Evolutionary conservation across 2,329 filamentous ascomycete species (phyloP).

Genomic region (Cryphonectria carpinicola): DNA sequence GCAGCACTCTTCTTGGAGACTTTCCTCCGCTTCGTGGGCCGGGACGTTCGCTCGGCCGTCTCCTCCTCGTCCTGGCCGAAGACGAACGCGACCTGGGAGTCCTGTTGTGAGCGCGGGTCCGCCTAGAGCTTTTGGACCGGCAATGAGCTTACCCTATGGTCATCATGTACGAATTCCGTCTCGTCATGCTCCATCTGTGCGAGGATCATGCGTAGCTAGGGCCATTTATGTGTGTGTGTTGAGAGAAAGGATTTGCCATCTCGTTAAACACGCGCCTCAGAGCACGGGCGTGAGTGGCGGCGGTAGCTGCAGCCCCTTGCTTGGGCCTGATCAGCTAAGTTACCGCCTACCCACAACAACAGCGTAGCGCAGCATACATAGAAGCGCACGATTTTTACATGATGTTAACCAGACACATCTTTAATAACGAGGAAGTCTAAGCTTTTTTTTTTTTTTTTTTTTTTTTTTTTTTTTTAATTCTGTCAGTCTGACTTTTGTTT

Average conservation of each 20-base stretch:
- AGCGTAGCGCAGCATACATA: background rate
- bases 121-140: background rate
- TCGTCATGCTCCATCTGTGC: conserved; percentile 21
- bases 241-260: background rate
- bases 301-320: background rate
- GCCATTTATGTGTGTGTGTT: background rate
- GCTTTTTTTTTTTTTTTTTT: too few relatives aligned
- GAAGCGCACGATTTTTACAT: background rate
- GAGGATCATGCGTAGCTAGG: background rate
- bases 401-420: background rate
- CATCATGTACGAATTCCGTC: conserved; percentile 43
- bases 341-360: background rate
- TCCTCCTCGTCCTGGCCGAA: conserved; percentile 57
- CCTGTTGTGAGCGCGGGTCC: conserved; percentile 13
- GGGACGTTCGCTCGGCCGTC: conserved; percentile 37
- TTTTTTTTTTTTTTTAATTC: too few relatives aligned
- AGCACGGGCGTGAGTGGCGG: background rate
- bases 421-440: background rate
- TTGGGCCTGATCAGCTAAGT: background rate
- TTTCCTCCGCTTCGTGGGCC: conserved; percentile 62
- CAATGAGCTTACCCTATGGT: conserved; percentile 46
- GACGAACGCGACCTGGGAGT: conserved; percentile 62
- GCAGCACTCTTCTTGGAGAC: conserved; percentile 45
- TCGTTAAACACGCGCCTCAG: background rate
- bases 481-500: too few relatives aligned